Conservation (phyloP, 495 filamentous ascomycete species). For the Talaromyces nanjingensis region DNA sequence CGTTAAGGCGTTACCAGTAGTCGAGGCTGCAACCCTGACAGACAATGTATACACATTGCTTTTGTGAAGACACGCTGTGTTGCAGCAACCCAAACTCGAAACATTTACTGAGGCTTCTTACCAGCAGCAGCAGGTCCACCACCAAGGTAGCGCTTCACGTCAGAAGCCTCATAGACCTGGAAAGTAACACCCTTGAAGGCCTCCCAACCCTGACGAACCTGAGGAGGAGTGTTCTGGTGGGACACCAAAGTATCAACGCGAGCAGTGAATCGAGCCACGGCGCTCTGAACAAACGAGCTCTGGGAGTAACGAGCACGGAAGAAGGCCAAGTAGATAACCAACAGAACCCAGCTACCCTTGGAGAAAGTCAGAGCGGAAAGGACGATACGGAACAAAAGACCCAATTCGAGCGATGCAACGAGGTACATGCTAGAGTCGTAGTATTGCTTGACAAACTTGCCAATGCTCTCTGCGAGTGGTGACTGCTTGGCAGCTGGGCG, state of each 20-base stretch:
- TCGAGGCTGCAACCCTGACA: neutral
- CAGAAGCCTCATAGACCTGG: slow-evolving; percentile 72
- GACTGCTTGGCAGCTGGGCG: slow-evolving; percentile 58
- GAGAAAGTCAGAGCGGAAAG: slow-evolving; percentile 75
- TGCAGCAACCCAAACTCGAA: neutral
- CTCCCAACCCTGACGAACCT: slow-evolving; percentile 77
- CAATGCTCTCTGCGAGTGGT: slow-evolving; percentile 72
- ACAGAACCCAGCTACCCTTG: slow-evolving; percentile 82
- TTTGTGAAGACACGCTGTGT: neutral
- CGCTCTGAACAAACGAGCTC: slow-evolving; percentile 82
- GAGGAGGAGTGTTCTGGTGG: slow-evolving; percentile 81
- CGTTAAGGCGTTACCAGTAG: slow-evolving; percentile 3
- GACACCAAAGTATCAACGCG: slow-evolving; percentile 74
- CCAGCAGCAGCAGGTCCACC: slow-evolving; percentile 39
- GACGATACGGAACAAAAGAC: slow-evolving; percentile 75
- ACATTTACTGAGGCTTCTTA: slow-evolving; percentile 53
- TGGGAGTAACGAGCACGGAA: slow-evolving; percentile 84
- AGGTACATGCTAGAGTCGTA: slow-evolving; percentile 86
- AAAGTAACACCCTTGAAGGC: slow-evolving; percentile 63
- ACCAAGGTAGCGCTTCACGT: slow-evolving; percentile 61
- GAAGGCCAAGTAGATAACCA: slow-evolving; percentile 83
- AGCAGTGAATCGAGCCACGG: slow-evolving; percentile 63
- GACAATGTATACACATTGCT: neutral
- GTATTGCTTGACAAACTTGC: slow-evolving; percentile 92
- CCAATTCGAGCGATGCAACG: slow-evolving; percentile 67